Conservation (phyloP, 208 protist species). For the Acanthamoeba lenticulata region DNA sequence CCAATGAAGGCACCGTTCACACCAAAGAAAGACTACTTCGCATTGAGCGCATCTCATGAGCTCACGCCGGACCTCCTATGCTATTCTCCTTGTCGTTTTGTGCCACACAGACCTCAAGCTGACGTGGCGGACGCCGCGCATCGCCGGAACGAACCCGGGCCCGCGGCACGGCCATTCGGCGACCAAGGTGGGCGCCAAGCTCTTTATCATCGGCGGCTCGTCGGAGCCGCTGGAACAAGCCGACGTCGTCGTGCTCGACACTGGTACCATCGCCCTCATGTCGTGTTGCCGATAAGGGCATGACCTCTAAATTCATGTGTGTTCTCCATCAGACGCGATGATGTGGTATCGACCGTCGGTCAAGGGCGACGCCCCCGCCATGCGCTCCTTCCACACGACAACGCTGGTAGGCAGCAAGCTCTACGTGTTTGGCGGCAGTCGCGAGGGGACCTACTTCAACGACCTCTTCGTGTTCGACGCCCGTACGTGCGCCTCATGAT, state of each 20-base stretch:
- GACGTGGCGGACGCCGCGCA: not conserved
- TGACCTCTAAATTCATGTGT: not conserved
- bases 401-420: conserved; percentile 46
- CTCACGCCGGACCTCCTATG: not conserved
- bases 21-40: no score
- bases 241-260: conserved; percentile 24
- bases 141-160: not conserved
- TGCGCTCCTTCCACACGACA: not conserved
- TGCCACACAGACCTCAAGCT: conserved; percentile 38
- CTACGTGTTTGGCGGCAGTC: conserved; percentile 5
- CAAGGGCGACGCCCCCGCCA: not conserved
- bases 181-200: conserved; percentile 52
- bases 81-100: not conserved
- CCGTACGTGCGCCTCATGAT: not conserved
- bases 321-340: not conserved
- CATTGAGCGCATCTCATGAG: not conserved
- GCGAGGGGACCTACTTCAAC: not conserved
- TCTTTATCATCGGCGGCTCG: conserved; percentile 39
- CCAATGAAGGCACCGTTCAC: conserved; percentile 53
- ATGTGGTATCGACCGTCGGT: conserved; percentile 20
- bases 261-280: not conserved
- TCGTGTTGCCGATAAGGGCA: no score
- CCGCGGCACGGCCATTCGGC: conserved; percentile 24
- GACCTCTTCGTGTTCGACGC: conserved; percentile 31
- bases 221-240: not conserved